These are phyloP conservation scores for Viscum album DNA, from an alignment of 177 flowering plant genomes.

Conservation along the genomic window DNA sequence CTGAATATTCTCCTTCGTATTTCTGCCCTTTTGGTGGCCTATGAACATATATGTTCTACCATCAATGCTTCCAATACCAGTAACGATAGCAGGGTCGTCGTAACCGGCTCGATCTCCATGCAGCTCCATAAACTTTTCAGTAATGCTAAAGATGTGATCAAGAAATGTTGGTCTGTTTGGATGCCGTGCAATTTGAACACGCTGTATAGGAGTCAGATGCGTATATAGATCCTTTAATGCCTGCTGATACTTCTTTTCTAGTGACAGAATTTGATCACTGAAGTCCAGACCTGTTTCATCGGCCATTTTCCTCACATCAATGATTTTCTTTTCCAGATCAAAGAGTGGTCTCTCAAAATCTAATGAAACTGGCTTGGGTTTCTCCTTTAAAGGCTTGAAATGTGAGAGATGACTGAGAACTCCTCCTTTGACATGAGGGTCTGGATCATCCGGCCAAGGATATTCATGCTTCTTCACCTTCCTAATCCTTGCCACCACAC, in stretches of 20 bases:
- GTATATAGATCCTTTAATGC: conserved; percentile 62
- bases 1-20: conserved; percentile 81
- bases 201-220: conserved; percentile 79
- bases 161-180: conserved; percentile 95
- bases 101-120: conserved; percentile 98
- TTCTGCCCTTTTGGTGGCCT: conserved; percentile 95
- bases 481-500: conserved; percentile 44
- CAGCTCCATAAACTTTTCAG: conserved; percentile 92
- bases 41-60: conserved; percentile 80
- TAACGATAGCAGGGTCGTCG: conserved; percentile 95
- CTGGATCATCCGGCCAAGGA: conserved; percentile 68
- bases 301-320: conserved; percentile 81
- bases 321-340: conserved; percentile 60
- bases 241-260: conserved; percentile 77
- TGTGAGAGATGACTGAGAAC: conserved; percentile 44
- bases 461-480: conserved; percentile 64
- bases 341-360: conserved; percentile 76
- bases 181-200: conserved; percentile 89
- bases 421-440: conserved; percentile 70
- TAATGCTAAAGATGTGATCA: conserved; percentile 78
- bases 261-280: conserved; percentile 58
- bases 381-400: conserved; percentile 77
- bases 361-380: conserved; percentile 62
- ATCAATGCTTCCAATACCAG: conserved; percentile 80
- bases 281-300: conserved; percentile 84